A percentile compares a stretch with the other conserved stretches of the same genome.
phyloP scores from a whole-genome alignment of 176 grass and related monocot genomes.

The Lolium perenne region DNA sequence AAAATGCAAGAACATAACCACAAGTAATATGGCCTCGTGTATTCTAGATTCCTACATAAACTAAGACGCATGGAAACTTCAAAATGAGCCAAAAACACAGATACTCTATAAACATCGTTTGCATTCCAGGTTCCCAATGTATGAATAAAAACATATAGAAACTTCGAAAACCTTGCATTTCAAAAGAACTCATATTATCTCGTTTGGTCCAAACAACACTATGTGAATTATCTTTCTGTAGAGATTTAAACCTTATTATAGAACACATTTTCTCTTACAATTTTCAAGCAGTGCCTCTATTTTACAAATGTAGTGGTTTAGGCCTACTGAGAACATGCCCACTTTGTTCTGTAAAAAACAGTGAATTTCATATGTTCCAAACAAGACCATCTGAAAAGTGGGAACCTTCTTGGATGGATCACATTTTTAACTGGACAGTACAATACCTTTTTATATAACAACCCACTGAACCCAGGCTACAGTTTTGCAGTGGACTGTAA shows the following conservation, averaged over 20 bases:
- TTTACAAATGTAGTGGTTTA: not conserved
- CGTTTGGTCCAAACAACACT: not conserved
- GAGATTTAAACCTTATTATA: not conserved
- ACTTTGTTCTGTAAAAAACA: too few relatives aligned
- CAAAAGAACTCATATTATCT: not conserved
- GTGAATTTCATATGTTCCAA: not conserved
- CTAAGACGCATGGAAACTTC: too few relatives aligned
- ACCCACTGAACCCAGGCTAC: not conserved
- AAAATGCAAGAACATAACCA: too few relatives aligned
- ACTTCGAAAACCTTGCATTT: too few relatives aligned
- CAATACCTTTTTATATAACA: not conserved
- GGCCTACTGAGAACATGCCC: not conserved
- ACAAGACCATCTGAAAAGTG: not conserved
- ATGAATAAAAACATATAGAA: too few relatives aligned
- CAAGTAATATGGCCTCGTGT: too few relatives aligned
- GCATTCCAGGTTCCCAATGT: too few relatives aligned
- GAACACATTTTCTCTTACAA: not conserved
- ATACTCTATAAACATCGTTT: too few relatives aligned
- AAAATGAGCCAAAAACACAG: too few relatives aligned
- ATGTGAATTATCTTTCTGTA: not conserved
- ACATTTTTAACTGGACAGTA: not conserved
- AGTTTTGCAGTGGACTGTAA: not conserved
- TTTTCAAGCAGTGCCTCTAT: not conserved
- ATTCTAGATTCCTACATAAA: too few relatives aligned
- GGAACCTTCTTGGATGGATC: not conserved